Percentiles rank a stretch among this genome's conserved stretches.
Evolutionary conservation across 208 protist genomes (phyloP).

Genomic region (Leptomonas seymouri): DNA sequence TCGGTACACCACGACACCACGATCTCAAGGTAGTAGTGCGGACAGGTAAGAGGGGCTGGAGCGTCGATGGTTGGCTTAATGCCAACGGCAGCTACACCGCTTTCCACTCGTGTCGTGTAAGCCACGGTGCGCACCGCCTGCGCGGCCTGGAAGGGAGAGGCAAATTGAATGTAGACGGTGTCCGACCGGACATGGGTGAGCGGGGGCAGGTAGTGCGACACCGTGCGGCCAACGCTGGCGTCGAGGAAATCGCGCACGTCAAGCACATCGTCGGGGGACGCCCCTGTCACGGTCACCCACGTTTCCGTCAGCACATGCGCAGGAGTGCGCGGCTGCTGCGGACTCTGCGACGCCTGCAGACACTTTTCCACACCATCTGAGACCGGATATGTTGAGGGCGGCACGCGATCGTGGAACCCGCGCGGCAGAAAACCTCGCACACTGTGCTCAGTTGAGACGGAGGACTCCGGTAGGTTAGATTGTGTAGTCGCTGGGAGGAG

Average conservation of each 20-base stretch:
- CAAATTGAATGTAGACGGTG: constrained; percentile 67
- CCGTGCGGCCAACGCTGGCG: constrained; percentile 60
- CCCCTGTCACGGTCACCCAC: constrained; percentile 65
- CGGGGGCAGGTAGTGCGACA: constrained; percentile 48
- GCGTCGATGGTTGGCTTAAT: constrained; percentile 5
- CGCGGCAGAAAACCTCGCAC: constrained; percentile 27
- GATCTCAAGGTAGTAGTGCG: constrained; percentile 29
- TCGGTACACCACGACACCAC: constrained; percentile 57
- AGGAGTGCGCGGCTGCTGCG: constrained; percentile 1
- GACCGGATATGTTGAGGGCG: constrained; percentile 14
- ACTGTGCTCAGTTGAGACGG: constrained; percentile 18
- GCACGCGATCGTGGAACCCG: constrained; percentile 22
- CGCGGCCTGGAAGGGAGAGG: constrained; percentile 43
- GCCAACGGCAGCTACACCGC: constrained; percentile 25
- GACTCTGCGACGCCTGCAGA: background rate
- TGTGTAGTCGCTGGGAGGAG: constrained; percentile 16
- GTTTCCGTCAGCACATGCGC: constrained; percentile 11
- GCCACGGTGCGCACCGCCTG: constrained; percentile 44
- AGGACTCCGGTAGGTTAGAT: constrained; percentile 14
- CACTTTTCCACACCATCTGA: constrained; percentile 9
- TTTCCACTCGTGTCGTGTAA: constrained; percentile 37
- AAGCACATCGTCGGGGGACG: constrained; percentile 38
- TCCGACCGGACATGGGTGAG: constrained; percentile 19
- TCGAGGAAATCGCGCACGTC: constrained; percentile 83
- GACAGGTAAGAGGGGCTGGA: background rate